Evolutionary conservation across 768 basidiomycete genomes (phyloP).

Genomic region (Lactarius hatsudake): DNA sequence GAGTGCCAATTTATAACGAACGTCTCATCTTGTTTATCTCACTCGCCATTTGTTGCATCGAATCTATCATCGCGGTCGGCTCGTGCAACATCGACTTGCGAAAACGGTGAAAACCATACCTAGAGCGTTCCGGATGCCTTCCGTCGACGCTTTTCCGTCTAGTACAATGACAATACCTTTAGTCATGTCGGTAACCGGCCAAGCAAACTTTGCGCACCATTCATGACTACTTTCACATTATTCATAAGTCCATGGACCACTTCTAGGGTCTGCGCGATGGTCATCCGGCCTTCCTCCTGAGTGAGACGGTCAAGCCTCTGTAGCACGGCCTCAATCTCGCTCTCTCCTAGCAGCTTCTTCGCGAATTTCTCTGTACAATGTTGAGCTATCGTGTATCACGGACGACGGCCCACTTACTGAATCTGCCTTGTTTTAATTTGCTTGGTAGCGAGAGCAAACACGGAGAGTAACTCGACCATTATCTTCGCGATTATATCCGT

Average conservation of each 20-base stretch:
- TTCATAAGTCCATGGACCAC: conserved; percentile 1
- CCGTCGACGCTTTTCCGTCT: background rate
- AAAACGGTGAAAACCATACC: background rate
- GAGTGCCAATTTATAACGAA: background rate
- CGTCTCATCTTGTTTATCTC: background rate
- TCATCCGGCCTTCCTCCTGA: conserved; percentile 1
- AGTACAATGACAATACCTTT: background rate
- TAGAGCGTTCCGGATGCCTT: background rate
- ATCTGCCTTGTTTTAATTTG: conserved; percentile 4
- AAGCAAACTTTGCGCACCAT: background rate
- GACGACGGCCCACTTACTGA: background rate
- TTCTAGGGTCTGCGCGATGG: conserved; percentile 2
- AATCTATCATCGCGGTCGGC: background rate
- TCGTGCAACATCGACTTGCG: background rate
- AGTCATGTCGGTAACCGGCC: background rate
- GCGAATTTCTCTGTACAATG: background rate
- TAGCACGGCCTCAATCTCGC: background rate
- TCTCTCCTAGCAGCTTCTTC: conserved; percentile 11
- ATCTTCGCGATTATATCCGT: background rate
- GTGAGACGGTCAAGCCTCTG: conserved; percentile 4
- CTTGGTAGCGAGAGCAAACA: conserved; percentile 2
- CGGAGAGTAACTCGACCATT: conserved; percentile 6
- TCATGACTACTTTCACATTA: conserved; percentile 1
- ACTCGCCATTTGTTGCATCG: background rate
- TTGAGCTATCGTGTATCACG: background rate